Conservation (phyloP, 2,329 filamentous ascomycete genomes). For the Claviceps sp. region DNA sequence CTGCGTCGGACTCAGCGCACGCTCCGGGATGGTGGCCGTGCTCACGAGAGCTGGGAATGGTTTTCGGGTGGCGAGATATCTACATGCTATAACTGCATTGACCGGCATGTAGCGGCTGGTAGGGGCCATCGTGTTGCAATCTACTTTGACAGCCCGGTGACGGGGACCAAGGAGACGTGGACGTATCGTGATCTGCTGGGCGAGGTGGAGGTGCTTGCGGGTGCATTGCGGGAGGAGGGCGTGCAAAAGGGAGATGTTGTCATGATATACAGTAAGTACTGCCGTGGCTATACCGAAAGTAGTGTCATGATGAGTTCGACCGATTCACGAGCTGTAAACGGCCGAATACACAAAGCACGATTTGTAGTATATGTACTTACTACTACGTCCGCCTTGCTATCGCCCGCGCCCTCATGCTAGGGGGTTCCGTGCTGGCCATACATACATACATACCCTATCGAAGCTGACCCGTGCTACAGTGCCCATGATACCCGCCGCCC, state of each 20-base stretch:
- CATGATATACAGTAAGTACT: slow-evolving; percentile 63
- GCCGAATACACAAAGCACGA: too few species aligned
- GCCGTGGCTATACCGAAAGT: too few species aligned
- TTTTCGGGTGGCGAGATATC: slow-evolving; percentile 81
- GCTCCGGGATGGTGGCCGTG: slow-evolving; percentile 44
- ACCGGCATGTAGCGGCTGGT: slow-evolving; percentile 75
- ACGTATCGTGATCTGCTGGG: slow-evolving; percentile 64
- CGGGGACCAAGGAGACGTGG: slow-evolving; percentile 53
- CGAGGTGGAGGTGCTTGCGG: slow-evolving; percentile 72
- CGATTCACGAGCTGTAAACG: neutral
- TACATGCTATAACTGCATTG: slow-evolving; percentile 83
- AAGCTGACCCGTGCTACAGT: slow-evolving; percentile 32
- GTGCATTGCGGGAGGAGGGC: slow-evolving; percentile 68
- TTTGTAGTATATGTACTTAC: too few species aligned
- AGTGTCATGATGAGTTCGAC: too few species aligned
- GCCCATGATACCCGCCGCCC: slow-evolving; percentile 86
- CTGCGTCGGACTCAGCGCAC: slow-evolving; percentile 49
- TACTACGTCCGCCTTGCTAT: too few species aligned
- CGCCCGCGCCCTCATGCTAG: too few species aligned
- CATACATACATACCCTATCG: too few species aligned
- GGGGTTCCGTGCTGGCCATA: too few species aligned
- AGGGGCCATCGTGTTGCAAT: slow-evolving; percentile 62
- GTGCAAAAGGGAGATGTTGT: slow-evolving; percentile 77
- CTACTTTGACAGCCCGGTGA: slow-evolving; percentile 80
- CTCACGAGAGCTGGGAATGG: slow-evolving; percentile 75